phyloP scores from a whole-genome alignment of 2,329 filamentous ascomycete genomes.

The Teratosphaeria nubilosa region DNA sequence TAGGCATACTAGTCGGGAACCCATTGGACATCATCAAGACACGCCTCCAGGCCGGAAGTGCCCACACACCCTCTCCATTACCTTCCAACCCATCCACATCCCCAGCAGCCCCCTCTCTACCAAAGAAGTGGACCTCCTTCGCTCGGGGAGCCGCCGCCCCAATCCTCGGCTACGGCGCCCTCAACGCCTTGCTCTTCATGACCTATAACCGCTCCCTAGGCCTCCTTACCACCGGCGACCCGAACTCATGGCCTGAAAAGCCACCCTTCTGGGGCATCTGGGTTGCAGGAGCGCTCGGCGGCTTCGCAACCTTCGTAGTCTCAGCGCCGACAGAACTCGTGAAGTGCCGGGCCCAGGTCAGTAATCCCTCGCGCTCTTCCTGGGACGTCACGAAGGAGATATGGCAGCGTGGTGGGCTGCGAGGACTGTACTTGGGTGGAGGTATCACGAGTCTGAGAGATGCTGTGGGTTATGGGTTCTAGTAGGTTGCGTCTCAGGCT shows the following conservation, averaged over 20 bases:
- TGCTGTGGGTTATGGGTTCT: conserved; percentile 90
- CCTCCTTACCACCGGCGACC: conserved; percentile 39
- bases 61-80: neutral
- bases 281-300: conserved; percentile 69
- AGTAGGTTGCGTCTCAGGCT: conserved; percentile 39
- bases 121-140: conserved; percentile 15
- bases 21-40: conserved; percentile 63
- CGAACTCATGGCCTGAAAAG: conserved; percentile 5
- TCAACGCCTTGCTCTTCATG: conserved; percentile 84
- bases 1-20: conserved; percentile 81
- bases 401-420: conserved; percentile 37
- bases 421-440: conserved; percentile 73
- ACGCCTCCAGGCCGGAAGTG: conserved; percentile 58
- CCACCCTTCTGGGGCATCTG: conserved; percentile 37
- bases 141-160: conserved; percentile 66
- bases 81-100: neutral
- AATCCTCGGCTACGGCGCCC: conserved; percentile 76
- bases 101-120: neutral
- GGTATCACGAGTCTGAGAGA: conserved; percentile 72
- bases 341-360: conserved; percentile 80
- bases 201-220: conserved; percentile 78
- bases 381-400: conserved; percentile 20
- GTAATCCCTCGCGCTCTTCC: conserved; percentile 21
- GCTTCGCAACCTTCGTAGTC: conserved; percentile 74
- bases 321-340: conserved; percentile 83